A percentile compares a stretch with the other conserved stretches of the same genome.
phyloP scores from a whole-genome alignment of 208 protist species.

The Leishmania guyanensis region DNA sequence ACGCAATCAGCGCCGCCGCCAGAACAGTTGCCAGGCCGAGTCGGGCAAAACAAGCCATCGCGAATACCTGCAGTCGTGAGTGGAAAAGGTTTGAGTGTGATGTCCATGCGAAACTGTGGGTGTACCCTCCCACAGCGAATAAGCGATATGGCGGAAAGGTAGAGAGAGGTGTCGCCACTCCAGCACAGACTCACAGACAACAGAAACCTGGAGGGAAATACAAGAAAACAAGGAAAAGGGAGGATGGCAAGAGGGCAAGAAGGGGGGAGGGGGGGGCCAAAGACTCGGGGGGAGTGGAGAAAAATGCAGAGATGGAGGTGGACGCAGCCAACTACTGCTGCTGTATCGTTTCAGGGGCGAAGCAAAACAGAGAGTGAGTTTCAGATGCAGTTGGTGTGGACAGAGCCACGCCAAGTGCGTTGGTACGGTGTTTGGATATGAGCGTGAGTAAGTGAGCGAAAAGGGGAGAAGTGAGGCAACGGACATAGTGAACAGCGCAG shows the following conservation, averaged over 20 bases:
- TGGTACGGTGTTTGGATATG: neutral
- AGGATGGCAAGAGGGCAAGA: conserved; percentile 4
- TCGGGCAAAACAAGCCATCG: conserved; percentile 19
- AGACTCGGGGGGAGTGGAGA: neutral
- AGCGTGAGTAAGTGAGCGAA: neutral
- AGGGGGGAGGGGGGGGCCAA: neutral
- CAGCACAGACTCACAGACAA: neutral
- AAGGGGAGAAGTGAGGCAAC: neutral
- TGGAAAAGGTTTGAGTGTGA: neutral
- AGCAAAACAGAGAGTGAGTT: neutral
- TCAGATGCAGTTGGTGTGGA: neutral
- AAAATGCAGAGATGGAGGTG: neutral
- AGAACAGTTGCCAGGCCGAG: conserved; percentile 12
- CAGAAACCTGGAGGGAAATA: neutral
- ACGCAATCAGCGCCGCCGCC: conserved; percentile 24
- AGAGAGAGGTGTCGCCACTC: neutral
- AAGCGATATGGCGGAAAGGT: neutral
- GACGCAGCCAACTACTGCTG: neutral
- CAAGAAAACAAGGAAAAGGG: conserved; percentile 1
- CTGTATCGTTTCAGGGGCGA: neutral
- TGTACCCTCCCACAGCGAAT: neutral
- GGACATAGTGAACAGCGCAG: neutral
- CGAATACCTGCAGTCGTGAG: neutral
- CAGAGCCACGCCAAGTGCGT: neutral
- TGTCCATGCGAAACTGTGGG: neutral